Conservation (phyloP, 2,329 filamentous ascomycete species). For the Dothideomycetes sp. region DNA sequence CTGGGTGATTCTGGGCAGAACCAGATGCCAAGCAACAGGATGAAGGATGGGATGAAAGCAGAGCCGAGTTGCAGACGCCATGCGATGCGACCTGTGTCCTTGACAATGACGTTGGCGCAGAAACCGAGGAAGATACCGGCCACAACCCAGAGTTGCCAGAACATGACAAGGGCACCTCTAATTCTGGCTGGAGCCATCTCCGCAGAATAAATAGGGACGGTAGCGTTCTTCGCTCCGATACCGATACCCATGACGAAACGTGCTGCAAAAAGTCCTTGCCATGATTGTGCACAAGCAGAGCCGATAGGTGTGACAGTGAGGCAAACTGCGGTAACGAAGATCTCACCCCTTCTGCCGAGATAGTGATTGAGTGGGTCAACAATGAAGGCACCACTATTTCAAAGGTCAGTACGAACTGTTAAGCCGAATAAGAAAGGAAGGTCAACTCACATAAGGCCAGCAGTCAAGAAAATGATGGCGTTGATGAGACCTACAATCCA, state of each 20-base stretch:
- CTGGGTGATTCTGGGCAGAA: conserved; percentile 26
- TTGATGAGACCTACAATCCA: conserved; percentile 46
- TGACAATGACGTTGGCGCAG: conserved; percentile 56
- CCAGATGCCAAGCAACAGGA: conserved; percentile 26
- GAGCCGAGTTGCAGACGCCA: conserved; percentile 65
- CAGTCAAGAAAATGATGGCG: conserved; percentile 44
- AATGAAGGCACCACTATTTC: conserved; percentile 22
- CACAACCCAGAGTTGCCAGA: conserved; percentile 60
- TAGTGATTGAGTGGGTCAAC: conserved; percentile 24
- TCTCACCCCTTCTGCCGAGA: conserved; percentile 27
- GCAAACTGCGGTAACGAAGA: conserved; percentile 43
- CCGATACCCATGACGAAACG: conserved; percentile 63
- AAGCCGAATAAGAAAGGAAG: background rate
- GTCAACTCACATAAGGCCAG: conserved; percentile 23
- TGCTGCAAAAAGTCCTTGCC: conserved; percentile 51
- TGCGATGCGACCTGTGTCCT: conserved; percentile 47
- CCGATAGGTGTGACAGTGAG: conserved; percentile 57
- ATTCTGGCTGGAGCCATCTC: conserved; percentile 43
- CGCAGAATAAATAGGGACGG: conserved; percentile 35
- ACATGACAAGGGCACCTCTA: conserved; percentile 63
- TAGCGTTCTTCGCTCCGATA: conserved; percentile 37
- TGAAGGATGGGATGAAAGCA: conserved; percentile 42
- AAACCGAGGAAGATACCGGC: conserved; percentile 54
- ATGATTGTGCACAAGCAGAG: conserved; percentile 50
- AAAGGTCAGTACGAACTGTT: background rate